phyloP scores from a whole-genome alignment of 768 basidiomycete genomes.

The Boletus sp. region DNA sequence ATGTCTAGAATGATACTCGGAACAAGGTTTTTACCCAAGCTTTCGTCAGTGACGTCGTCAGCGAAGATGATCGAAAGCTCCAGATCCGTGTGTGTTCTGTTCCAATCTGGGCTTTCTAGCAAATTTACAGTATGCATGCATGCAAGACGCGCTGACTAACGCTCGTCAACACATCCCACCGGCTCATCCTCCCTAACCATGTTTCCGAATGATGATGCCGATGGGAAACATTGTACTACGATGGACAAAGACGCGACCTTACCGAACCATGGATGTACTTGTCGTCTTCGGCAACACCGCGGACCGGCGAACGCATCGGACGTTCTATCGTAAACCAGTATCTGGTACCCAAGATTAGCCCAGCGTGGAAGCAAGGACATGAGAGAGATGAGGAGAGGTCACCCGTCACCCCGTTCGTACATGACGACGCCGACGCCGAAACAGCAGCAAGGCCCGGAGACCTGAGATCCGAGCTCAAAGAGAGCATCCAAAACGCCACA shows the following conservation, averaged over 20 bases:
- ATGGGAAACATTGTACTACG: background rate
- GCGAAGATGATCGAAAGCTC: background rate
- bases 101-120: background rate
- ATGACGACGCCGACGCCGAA: background rate
- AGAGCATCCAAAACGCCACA: background rate
- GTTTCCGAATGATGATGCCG: background rate
- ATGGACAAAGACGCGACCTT: background rate
- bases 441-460: background rate
- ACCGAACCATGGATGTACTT: background rate
- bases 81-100: background rate
- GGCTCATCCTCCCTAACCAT: background rate
- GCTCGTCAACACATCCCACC: background rate
- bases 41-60: background rate
- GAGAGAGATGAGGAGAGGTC: background rate
- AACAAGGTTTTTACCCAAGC: background rate
- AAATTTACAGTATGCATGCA: too few species aligned
- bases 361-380: background rate
- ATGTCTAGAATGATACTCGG: background rate
- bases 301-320: slow-evolving; percentile 8
- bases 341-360: background rate
- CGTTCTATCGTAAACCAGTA: background rate
- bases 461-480: background rate
- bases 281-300: background rate
- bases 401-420: background rate
- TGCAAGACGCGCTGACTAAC: too few species aligned